phyloP scores from a whole-genome alignment of 2,329 filamentous ascomycete species.

The Nemania sp. region DNA sequence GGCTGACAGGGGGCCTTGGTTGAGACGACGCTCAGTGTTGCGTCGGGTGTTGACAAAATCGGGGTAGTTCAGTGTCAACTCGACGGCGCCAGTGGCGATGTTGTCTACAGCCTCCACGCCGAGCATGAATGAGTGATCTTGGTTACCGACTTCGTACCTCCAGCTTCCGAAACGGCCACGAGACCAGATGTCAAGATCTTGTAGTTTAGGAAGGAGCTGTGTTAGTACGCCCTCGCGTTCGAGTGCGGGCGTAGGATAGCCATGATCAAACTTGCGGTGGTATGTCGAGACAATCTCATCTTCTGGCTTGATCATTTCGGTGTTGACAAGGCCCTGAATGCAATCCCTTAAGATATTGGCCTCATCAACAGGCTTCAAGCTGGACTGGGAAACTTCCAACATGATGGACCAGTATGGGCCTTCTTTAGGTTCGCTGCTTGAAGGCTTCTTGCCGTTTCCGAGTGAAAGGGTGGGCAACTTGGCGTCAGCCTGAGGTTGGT shows the following conservation, averaged over 20 bases:
- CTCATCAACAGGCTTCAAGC: conserved; percentile 90
- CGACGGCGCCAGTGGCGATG: conserved; percentile 85
- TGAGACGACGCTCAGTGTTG: conserved; percentile 69
- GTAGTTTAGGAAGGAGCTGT: conserved; percentile 88
- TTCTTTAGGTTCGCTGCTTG: conserved; percentile 72
- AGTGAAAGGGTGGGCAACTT: conserved; percentile 88
- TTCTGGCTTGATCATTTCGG: conserved; percentile 86
- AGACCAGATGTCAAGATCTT: conserved; percentile 89
- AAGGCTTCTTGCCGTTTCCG: conserved; percentile 81
- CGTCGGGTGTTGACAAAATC: conserved; percentile 86
- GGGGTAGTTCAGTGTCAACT: conserved; percentile 94
- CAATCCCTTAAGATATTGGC: conserved; percentile 84
- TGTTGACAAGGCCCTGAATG: conserved; percentile 97
- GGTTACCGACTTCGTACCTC: conserved; percentile 94
- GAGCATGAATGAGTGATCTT: conserved; percentile 97
- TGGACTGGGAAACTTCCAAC: conserved; percentile 96
- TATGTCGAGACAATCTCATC: conserved; percentile 99
- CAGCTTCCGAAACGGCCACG: conserved; percentile 97
- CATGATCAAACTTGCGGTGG: conserved; percentile 96
- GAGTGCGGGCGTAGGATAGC: conserved; percentile 92
- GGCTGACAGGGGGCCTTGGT: conserved; percentile 47
- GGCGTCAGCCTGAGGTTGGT: conserved; percentile 81
- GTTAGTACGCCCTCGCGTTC: conserved; percentile 95
- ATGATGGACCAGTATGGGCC: conserved; percentile 99
- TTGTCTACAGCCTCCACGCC: conserved; percentile 92